Evolutionary conservation across 495 filamentous ascomycete species (phyloP).

Genomic region (Aspergillus diversus): DNA sequence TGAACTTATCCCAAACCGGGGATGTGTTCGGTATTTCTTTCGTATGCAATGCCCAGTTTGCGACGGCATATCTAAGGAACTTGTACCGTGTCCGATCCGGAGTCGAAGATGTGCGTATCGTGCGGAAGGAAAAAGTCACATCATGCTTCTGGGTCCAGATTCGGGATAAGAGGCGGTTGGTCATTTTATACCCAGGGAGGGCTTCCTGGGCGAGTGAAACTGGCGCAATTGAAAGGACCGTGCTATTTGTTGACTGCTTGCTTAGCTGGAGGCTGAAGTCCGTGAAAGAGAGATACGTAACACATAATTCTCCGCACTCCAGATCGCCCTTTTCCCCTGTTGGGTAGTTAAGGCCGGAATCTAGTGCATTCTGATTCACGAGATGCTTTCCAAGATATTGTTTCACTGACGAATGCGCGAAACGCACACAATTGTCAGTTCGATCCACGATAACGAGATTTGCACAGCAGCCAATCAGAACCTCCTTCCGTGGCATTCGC

Average conservation of each 20-base stretch:
- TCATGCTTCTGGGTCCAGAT: not conserved
- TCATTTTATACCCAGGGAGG: not conserved
- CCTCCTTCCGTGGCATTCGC: conserved; percentile 28
- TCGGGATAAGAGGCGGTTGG: not conserved
- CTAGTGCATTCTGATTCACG: too few species aligned
- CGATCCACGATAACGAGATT: conserved; percentile 37
- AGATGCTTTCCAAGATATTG: conserved; percentile 30
- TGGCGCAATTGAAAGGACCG: not conserved
- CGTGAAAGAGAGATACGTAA: conserved; percentile 31
- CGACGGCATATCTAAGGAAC: conserved; percentile 21
- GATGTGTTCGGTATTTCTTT: conserved; percentile 16
- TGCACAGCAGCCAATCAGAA: conserved; percentile 33
- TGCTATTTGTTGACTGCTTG: not conserved
- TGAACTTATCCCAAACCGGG: conserved; percentile 21
- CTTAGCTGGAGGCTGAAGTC: conserved; percentile 28
- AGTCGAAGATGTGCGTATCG: not conserved
- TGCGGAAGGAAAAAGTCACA: conserved; percentile 7
- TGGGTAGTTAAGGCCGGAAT: conserved; percentile 14
- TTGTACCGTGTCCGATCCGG: conserved; percentile 18
- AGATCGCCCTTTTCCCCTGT: conserved; percentile 16
- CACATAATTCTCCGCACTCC: conserved; percentile 29
- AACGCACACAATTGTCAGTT: conserved; percentile 28
- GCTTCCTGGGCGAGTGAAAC: not conserved
- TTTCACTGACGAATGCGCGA: conserved; percentile 40
- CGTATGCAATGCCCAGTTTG: conserved; percentile 21